Evolutionary conservation across 23 red algal species (phyloP).

Genomic region (Gracilariopsis chorda): DNA sequence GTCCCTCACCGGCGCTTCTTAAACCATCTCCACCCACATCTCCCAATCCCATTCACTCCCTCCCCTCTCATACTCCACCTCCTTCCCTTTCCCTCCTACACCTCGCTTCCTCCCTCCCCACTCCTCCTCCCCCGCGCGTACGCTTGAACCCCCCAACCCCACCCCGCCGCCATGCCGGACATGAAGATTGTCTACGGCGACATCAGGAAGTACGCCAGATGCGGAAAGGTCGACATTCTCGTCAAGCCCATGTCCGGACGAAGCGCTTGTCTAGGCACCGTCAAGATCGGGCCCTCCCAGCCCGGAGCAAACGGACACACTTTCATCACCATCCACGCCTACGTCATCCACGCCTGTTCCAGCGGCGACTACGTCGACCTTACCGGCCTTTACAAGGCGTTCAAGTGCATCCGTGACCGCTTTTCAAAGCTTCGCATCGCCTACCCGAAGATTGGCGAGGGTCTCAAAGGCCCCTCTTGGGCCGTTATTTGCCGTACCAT

Average conservation of each 20-base stretch:
- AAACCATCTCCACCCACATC: background rate
- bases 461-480: slow-evolving; percentile 39
- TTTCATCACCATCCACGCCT: slow-evolving; percentile 52
- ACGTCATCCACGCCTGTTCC: slow-evolving; percentile 46
- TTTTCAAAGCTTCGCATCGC: slow-evolving; percentile 48
- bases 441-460: slow-evolving; percentile 56
- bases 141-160: too few species aligned
- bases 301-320: slow-evolving; percentile 43
- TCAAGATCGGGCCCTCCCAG: slow-evolving; percentile 25
- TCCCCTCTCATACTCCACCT: background rate
- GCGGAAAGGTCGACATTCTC: slow-evolving; percentile 39
- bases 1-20: background rate
- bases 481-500: slow-evolving; percentile 32
- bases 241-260: slow-evolving; percentile 33
- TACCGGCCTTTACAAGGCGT: slow-evolving; percentile 61
- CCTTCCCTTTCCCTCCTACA: background rate
- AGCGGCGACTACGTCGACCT: slow-evolving; percentile 48
- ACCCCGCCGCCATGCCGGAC: slow-evolving; percentile 23
- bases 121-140: background rate
- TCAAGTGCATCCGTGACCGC: slow-evolving; percentile 53
- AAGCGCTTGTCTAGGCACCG: slow-evolving; percentile 28
- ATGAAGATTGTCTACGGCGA: slow-evolving; percentile 55
- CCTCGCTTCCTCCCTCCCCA: background rate
- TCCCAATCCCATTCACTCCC: background rate
- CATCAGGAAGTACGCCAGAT: slow-evolving; percentile 32